Base-by-base conservation (phyloP, 345 rosid species). In the Brassica cretica region DNA sequence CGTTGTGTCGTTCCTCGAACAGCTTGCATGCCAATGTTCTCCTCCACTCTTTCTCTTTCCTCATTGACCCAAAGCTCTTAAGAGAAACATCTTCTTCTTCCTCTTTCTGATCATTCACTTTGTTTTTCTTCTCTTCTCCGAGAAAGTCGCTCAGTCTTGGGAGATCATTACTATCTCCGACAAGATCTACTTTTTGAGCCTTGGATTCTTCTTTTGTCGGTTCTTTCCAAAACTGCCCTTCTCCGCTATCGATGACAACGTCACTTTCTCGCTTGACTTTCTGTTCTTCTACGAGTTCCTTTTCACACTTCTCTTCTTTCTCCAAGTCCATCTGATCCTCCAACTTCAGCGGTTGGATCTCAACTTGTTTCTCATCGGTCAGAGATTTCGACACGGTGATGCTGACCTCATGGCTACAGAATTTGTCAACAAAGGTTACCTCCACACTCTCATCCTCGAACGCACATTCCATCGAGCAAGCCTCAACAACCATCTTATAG, bases 1-100 rank as follows among this genome's bases (percentile, higher is more conserved):
- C 69, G 66, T 83, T 87, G 81, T 87, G 93, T 74, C 98, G 84
- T 85, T 95, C 99, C 68, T 95, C 97, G 24, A 90, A 93, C 4
- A 93, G 88, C 84, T 95, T 95, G 85, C 99, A 87, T 1, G 99
- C 98, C 66, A 95, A 68, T 21, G 99, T 95, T 85, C 99, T 89
- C 63, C 88, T 92, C 99, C 99, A 92, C 78, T 95, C 99, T 70
- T 90, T 93, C 29, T 90, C 96, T 70, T 80, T 88, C 76, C 94
- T 91, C 93, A 90, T 92, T 29, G 99, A 91, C 62, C 97, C 95
- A 14, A 76, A 88, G 79, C 90, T 88, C 66, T 84, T 87, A 0
- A 87, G 85, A 63, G 59, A 2, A 37, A 70, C 76, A 71, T 41
- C 73, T 15, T 59, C 82, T 68, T 74, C 75, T 68, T 74, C 75